A percentile compares a stretch with the other conserved stretches of the same genome.
Evolutionary conservation across 2,329 filamentous ascomycete species (phyloP).

Genomic region (Alternaria atra): DNA sequence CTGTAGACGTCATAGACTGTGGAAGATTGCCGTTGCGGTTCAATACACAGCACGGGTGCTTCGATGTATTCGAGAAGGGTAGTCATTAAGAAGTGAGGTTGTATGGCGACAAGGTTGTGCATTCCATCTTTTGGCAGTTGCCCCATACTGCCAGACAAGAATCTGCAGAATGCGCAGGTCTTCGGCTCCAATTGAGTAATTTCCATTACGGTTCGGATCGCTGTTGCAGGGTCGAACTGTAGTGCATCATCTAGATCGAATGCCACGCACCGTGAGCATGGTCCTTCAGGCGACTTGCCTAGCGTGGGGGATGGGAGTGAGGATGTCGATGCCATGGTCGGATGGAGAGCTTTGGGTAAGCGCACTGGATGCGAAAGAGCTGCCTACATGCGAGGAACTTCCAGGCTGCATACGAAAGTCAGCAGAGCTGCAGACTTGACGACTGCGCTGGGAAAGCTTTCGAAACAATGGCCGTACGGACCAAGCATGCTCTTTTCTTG

Average conservation of each 20-base stretch:
- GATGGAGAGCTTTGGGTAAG: no score
- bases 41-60: background rate
- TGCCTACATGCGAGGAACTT: no score
- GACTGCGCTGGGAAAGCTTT: background rate
- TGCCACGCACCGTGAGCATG: background rate
- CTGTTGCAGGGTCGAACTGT: background rate
- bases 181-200: background rate
- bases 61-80: slow-evolving; percentile 1
- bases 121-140: background rate
- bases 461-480: background rate
- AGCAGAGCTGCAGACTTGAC: background rate
- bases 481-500: no score
- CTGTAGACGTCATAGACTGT: background rate
- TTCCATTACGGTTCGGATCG: background rate
- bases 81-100: background rate
- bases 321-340: background rate
- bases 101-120: background rate
- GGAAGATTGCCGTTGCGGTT: background rate
- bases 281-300: background rate
- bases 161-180: background rate
- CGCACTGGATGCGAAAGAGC: no score
- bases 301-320: background rate
- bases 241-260: slow-evolving; percentile 1
- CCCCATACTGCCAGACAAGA: background rate
- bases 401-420: no score